These are phyloP conservation scores for Lactarius deliciosus DNA, from an alignment of 768 basidiomycete genomes.

Conservation along the genomic window DNA sequence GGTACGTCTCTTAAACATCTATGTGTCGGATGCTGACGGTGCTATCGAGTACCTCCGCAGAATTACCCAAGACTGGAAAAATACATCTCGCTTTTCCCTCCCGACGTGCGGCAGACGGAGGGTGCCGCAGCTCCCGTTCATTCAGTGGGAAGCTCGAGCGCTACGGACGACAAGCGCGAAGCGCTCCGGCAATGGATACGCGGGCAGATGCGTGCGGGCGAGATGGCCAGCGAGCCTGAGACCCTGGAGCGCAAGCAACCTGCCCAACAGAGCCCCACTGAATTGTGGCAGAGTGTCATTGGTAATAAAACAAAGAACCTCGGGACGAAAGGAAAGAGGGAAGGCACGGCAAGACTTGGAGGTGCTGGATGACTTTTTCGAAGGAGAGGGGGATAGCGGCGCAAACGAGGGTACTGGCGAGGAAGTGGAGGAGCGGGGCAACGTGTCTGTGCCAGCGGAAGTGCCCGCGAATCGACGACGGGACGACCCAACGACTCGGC, in stretches of 20 bases:
- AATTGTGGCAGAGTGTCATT: not conserved
- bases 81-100: slow-evolving; percentile 89
- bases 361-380: slow-evolving; percentile 37
- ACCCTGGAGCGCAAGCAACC: slow-evolving; percentile 23
- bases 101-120: slow-evolving; percentile 47
- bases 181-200: slow-evolving; percentile 61
- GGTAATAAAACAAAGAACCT: not conserved
- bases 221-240: slow-evolving; percentile 63
- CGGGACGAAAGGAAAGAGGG: not conserved
- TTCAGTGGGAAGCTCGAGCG: slow-evolving; percentile 14
- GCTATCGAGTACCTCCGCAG: slow-evolving; percentile 39
- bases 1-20: slow-evolving; percentile 43
- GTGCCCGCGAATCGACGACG: slow-evolving; percentile 1
- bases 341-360: slow-evolving; percentile 20
- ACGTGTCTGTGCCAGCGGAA: not conserved
- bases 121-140: slow-evolving; percentile 23
- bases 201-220: slow-evolving; percentile 58
- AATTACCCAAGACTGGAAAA: slow-evolving; percentile 83
- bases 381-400: slow-evolving; percentile 31
- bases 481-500: not conserved
- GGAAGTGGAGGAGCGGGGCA: not conserved
- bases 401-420: slow-evolving; percentile 1
- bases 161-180: slow-evolving; percentile 52
- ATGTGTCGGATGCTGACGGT: not conserved
- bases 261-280: not conserved